Base-by-base conservation (phyloP, 108 stramenopile species). In the Cafeteria roenbergensis region DNA sequence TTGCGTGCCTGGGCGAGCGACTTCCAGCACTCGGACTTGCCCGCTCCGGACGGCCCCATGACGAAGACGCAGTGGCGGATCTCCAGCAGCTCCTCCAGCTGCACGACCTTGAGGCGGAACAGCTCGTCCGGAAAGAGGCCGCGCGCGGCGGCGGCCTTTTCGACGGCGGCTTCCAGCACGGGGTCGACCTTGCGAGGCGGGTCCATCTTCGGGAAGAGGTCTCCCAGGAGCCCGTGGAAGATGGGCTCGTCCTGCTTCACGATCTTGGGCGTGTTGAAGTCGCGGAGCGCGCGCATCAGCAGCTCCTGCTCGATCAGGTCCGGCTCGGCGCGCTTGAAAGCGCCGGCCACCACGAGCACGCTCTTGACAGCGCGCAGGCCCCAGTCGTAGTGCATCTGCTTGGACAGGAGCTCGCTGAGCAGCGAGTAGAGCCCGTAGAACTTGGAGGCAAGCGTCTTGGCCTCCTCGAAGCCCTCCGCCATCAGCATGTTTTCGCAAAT, bases 401-500 rank as follows among this genome's bases (percentile, higher is more conserved):
- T 80, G n/a, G 82, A 80, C 4, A 85, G 83, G 27, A 83, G 69
- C 65, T 84, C 82, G n/a, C 76, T 61, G 34, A 84, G 73, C 34
- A 83, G 59, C 28, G 80, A 77, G 65, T 84, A 85, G 26, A 85
- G 69, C 29, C 78, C 76, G 63, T 79, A 83, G 71, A 85, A 80
- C 71, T 85, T 85, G 53, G 82, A 79, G 0, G 83, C 83, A 12
- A 85, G 80, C n/a, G 76, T 56, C 73, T 84, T 83, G 33, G 82
- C 81, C 55, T 73, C 64, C 55, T 76, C 78, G 70, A 84, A 85
- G 14, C 85, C 85, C 65, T 83, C 81, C 25, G 82, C 83, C 81
- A 84, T 81, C 54, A 85, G 78, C 82, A 85, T 84, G 57, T 84
- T 84, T 77, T 85, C 85, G 62, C 85, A 85, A 50, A 85, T 85